Base-by-base conservation (phyloP, 2,329 filamentous ascomycete genomes). In the Rutstroemia sp. region DNA sequence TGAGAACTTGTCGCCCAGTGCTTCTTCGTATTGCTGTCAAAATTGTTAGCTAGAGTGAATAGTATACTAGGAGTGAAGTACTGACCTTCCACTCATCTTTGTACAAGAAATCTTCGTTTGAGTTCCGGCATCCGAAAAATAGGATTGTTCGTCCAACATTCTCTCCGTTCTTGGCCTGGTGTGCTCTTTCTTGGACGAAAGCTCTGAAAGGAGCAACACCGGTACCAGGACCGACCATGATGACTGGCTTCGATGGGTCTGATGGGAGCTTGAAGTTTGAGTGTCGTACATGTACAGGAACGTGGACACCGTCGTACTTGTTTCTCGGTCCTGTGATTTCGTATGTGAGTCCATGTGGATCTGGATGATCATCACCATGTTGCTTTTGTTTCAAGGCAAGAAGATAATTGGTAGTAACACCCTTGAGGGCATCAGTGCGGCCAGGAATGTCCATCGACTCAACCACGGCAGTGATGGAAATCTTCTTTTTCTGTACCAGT, bases 201-300 rank as follows among this genome's bases (percentile, higher is more conserved):
- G 81, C 94, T 64, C 94, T 86, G 84, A 99, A 96, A 17, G 94
- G 94, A 25, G 94, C 94, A 55, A 96, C 91, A 77, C 94, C 94
- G 53, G 94, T 97, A 69, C 94, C 94, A 12, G 94, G 94, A 23
- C 94, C 94, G 65, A 97, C 84, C 85, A 96, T 92, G 72, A 99
- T 95, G 65, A 99, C 78, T 30, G 94, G 94, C 75, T 95, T 95
- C 49, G 87, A 83, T 4, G 94, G 91, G 67, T 99, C 92, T 16
- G 94, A 96, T 8, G 94, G 94, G 30, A 99, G 83, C 78, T 97
- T 97, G 83, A 99, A 99, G 78, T 97, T 99, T 62, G 94, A 97
- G 75, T 96, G 92, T 62, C 94, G 89, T 58, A 99, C 85, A 70
- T 99, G 94, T 14, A 99, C 89, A 3, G 94, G 94, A 23, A 97